Conservation (phyloP, 768 basidiomycete genomes). For the Rhizopogon roseolus region DNA sequence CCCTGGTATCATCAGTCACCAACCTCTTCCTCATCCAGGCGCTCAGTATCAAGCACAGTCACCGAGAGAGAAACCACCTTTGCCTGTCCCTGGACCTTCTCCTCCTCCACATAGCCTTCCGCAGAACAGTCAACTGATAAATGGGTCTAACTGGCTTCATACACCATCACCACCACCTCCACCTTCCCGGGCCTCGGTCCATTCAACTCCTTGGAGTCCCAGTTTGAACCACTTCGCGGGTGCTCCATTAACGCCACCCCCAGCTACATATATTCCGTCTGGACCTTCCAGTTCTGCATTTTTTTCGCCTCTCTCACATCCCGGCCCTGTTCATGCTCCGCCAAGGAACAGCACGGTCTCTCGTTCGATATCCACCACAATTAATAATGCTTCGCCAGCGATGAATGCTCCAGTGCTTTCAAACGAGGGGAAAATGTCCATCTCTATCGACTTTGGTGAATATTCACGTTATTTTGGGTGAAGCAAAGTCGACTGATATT, state of each 20-base stretch:
- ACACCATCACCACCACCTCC: slow-evolving; percentile 40
- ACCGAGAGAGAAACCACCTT: slow-evolving; percentile 32
- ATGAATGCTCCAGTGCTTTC: slow-evolving; percentile 19
- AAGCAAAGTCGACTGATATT: not conserved
- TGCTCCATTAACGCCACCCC: not conserved
- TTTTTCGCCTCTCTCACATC: slow-evolving; percentile 20
- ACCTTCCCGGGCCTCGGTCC: slow-evolving; percentile 6
- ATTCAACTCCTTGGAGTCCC: not conserved
- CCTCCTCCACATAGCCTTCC: slow-evolving; percentile 40
- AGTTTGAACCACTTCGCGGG: not conserved
- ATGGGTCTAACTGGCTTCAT: slow-evolving; percentile 20
- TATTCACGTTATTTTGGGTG: not conserved
- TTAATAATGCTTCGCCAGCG: slow-evolving; percentile 3
- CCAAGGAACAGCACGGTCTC: slow-evolving; percentile 16
- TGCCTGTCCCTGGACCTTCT: slow-evolving; percentile 39
- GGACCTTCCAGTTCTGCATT: not conserved
- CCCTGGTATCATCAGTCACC: slow-evolving; percentile 40
- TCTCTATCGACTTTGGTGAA: slow-evolving; percentile 81
- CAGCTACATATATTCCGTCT: not conserved
- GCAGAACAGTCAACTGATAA: slow-evolving; percentile 17
- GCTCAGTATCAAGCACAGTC: slow-evolving; percentile 18
- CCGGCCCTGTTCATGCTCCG: slow-evolving; percentile 21
- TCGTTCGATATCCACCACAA: slow-evolving; percentile 12
- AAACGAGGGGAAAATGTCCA: slow-evolving; percentile 76
- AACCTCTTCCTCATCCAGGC: slow-evolving; percentile 40